Conservation (phyloP, 1,284 basidiomycete species). For the Coniferiporia sulphurascens region DNA sequence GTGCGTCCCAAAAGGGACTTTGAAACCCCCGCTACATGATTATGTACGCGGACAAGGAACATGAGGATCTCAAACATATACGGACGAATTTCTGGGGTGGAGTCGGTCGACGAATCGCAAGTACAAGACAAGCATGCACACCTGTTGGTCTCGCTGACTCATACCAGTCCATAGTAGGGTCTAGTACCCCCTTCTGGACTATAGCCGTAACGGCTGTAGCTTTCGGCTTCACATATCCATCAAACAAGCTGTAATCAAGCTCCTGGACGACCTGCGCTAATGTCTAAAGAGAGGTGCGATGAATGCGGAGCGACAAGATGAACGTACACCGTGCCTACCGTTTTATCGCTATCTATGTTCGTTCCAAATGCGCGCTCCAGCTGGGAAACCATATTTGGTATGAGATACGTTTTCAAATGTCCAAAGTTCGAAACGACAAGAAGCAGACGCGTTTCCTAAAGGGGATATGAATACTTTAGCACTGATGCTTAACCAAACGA, state of each 20-base stretch:
- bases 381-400: conserved; percentile 80
- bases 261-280: conserved; percentile 76
- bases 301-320: conserved; percentile 8
- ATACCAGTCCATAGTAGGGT: conserved; percentile 85
- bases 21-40: conserved; percentile 80
- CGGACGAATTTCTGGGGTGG: conserved; percentile 76
- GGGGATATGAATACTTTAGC: conserved; percentile 18
- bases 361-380: conserved; percentile 76
- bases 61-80: conserved; percentile 93
- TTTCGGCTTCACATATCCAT: conserved; percentile 82
- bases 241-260: conserved; percentile 85
- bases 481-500: conserved; percentile 2
- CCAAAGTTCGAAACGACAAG: conserved; percentile 89
- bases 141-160: conserved; percentile 85
- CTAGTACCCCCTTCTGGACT: conserved; percentile 76
- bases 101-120: background rate
- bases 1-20: conserved; percentile 77
- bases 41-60: conserved; percentile 87
- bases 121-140: conserved; percentile 31
- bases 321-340: conserved; percentile 35
- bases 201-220: conserved; percentile 61
- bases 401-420: conserved; percentile 63
- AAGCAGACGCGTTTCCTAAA: conserved; percentile 81
- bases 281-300: conserved; percentile 39
- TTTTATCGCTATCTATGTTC: conserved; percentile 72